These are phyloP conservation scores for Corchorus olitorius DNA, from an alignment of 345 rosid species.

Conservation along the genomic window DNA sequence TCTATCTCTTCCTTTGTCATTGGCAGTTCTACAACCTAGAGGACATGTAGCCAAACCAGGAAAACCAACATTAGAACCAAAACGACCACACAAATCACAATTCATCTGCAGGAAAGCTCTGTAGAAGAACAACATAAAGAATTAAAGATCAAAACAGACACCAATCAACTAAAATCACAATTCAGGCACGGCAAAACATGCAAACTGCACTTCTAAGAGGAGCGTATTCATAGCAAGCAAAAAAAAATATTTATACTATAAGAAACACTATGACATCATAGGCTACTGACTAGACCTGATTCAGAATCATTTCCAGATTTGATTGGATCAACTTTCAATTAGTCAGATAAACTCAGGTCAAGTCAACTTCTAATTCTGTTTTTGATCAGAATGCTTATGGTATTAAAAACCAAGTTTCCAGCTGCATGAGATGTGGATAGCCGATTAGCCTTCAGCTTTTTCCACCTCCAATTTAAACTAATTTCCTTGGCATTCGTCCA, in stretches of 20 bases:
- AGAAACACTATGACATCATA: not conserved
- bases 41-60: conserved; percentile 28
- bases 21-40: conserved; percentile 53
- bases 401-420: not conserved
- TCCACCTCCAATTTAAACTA: not conserved
- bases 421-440: not conserved
- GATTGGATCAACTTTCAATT: not conserved
- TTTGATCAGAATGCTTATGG: not conserved
- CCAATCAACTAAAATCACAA: not conserved
- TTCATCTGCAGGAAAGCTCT: not conserved
- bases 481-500: not conserved
- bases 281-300: not conserved
- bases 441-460: not conserved
- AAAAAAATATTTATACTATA: not conserved
- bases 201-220: not conserved
- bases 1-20: conserved; percentile 65
- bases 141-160: not conserved
- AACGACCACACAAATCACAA: not conserved
- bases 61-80: not conserved
- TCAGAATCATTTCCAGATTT: not conserved
- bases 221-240: not conserved
- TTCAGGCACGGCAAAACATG: not conserved
- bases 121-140: conserved; percentile 13
- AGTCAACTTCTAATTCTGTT: not conserved
- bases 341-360: not conserved